These are phyloP conservation scores for Phaffia rhodozyma DNA, from an alignment of 1,284 basidiomycete genomes.

Conservation along the genomic window DNA sequence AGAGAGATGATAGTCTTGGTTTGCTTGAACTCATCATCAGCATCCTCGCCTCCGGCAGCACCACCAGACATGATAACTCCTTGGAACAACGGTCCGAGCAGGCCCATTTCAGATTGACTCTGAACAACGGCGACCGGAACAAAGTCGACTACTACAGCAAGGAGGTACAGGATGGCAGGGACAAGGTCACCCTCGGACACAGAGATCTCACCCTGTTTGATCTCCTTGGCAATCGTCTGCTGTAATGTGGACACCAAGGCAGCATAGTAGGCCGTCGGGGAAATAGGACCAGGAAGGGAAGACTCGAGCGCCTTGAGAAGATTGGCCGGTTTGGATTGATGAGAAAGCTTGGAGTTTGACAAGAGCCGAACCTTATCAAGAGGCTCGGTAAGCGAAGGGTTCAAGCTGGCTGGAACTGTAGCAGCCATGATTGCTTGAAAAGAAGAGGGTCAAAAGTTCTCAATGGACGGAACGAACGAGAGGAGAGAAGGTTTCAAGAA, in stretches of 20 bases:
- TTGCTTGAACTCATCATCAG: not conserved
- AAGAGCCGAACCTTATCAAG: slow-evolving; percentile 82
- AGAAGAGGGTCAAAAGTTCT: no score
- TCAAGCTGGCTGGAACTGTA: no score
- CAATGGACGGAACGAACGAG: no score
- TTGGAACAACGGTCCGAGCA: slow-evolving; percentile 67
- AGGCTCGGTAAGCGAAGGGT: slow-evolving; percentile 21
- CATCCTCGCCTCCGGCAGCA: slow-evolving; percentile 21
- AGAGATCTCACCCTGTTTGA: slow-evolving; percentile 36
- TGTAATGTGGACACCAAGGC: slow-evolving; percentile 69
- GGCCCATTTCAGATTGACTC: slow-evolving; percentile 52
- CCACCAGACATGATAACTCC: slow-evolving; percentile 15
- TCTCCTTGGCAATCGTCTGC: slow-evolving; percentile 52
- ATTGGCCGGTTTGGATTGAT: slow-evolving; percentile 83
- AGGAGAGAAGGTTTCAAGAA: no score
- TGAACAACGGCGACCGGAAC: slow-evolving; percentile 63
- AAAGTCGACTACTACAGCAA: slow-evolving; percentile 60
- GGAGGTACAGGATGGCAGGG: slow-evolving; percentile 78
- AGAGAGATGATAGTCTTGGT: slow-evolving; percentile 21
- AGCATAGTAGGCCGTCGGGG: slow-evolving; percentile 78
- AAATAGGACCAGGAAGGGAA: slow-evolving; percentile 67
- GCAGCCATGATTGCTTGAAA: no score
- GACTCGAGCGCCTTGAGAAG: slow-evolving; percentile 80
- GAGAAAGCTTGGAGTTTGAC: slow-evolving; percentile 61
- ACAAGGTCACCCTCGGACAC: slow-evolving; percentile 68